These are phyloP conservation scores for Leccinum pellstonianum DNA, from an alignment of 768 basidiomycete genomes.

Conservation along the genomic window DNA sequence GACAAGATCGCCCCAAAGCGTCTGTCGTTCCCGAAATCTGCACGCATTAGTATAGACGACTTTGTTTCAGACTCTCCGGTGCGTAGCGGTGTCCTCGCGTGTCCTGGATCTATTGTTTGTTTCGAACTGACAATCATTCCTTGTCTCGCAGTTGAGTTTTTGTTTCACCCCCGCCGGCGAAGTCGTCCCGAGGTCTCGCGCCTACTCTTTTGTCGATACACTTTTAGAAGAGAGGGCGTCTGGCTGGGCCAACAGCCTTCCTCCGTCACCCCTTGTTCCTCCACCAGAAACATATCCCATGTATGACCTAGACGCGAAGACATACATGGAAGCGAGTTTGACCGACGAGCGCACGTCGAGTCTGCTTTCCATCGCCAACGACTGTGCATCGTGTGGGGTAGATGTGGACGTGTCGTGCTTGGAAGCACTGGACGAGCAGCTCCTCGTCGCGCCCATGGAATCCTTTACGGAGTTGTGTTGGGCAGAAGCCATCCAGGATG, in stretches of 20 bases:
- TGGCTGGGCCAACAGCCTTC: slow-evolving; percentile 22
- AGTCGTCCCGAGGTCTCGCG: slow-evolving; percentile 4
- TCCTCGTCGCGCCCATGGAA: slow-evolving; percentile 38
- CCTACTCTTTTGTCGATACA: slow-evolving; percentile 17
- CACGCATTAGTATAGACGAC: slow-evolving; percentile 33
- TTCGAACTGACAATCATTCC: slow-evolving; percentile 2
- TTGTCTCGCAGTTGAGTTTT: slow-evolving; percentile 16
- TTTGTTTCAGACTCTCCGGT: slow-evolving; percentile 30
- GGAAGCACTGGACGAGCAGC: slow-evolving; percentile 39
- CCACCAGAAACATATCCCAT: slow-evolving; percentile 8
- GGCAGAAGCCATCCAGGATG: slow-evolving; percentile 34
- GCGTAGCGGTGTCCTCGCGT: slow-evolving; percentile 2
- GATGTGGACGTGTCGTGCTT: slow-evolving; percentile 39
- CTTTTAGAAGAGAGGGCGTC: slow-evolving; percentile 16
- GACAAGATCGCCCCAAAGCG: slow-evolving; percentile 27
- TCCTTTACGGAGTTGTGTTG: slow-evolving; percentile 44
- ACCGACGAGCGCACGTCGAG: slow-evolving; percentile 7
- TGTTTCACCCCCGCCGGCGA: slow-evolving; percentile 25
- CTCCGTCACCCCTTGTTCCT: slow-evolving; percentile 10
- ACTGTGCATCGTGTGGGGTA: slow-evolving; percentile 31
- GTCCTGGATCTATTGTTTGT: not conserved
- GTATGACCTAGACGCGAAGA: slow-evolving; percentile 7
- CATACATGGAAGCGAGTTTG: slow-evolving; percentile 1
- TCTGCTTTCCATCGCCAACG: slow-evolving; percentile 17
- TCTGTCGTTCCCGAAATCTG: slow-evolving; percentile 35